These are phyloP conservation scores for Neurospora sublineolata DNA, from an alignment of 495 filamentous ascomycete species.

Conservation along the genomic window DNA sequence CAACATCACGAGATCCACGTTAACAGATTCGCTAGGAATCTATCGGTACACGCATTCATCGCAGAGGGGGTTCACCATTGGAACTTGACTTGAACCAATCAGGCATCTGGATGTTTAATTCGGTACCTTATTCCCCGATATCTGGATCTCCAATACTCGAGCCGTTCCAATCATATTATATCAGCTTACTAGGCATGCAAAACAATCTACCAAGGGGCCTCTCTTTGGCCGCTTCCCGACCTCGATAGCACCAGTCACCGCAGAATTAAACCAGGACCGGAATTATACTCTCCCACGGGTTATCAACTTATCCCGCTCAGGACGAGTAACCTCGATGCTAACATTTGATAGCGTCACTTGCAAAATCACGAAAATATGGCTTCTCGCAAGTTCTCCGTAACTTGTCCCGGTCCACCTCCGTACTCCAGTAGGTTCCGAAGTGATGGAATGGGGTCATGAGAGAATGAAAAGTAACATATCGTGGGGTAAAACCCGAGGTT, in stretches of 20 bases:
- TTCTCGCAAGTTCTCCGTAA: not conserved
- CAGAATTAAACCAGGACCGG: not conserved
- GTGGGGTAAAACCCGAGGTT: not conserved
- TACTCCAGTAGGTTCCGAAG: not conserved
- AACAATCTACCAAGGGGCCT: not conserved
- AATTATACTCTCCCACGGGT: not conserved
- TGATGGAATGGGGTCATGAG: not conserved
- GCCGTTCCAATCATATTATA: not conserved
- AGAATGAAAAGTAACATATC: not conserved
- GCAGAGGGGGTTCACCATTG: not conserved
- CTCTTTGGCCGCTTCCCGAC: not conserved
- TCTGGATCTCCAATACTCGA: not conserved
- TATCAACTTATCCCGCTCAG: not conserved
- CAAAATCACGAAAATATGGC: not conserved
- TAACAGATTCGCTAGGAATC: not conserved
- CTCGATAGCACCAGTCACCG: not conserved
- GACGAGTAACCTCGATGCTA: not conserved
- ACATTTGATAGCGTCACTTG: not conserved
- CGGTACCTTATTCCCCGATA: not conserved
- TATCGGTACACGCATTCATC: not conserved
- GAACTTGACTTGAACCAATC: not conserved
- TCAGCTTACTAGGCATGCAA: not conserved
- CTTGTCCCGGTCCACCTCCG: not conserved
- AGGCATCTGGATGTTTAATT: not conserved
- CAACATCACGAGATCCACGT: not conserved